Base-by-base conservation (phyloP, 2,329 filamentous ascomycete species). In the Catunica adiposa region DNA sequence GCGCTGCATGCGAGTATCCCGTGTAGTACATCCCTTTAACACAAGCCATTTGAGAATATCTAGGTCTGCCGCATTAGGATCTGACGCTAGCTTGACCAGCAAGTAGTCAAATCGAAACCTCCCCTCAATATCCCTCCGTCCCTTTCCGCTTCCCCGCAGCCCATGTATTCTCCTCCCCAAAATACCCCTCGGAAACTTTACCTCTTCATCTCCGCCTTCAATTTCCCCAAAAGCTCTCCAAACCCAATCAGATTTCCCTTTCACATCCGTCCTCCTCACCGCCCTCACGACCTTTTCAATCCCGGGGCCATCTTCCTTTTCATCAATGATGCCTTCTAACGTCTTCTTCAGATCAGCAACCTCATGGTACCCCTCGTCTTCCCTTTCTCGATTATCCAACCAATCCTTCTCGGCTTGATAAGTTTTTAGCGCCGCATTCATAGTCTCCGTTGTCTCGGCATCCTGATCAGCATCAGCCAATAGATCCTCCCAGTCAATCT, bases 31-130 rank as follows among this genome's bases (percentile, higher is more conserved):
- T 22, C 82, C 68, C 67, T 82, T 75, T 52, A 77, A 68, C 4
- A 84, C 63, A 2, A 87, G 69, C 84, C 85, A 89, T 15, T 74
- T 62, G 52, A 86, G 73, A 1, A 88, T 63, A 5, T 51, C 48
- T 4, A 25, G 40, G n/a, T n/a, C 15, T 44, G 17, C 20, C 20
- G 40, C 3, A 8, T 17, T 17, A 7, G 15, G 11, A 22, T 44
- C 40, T 17, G 40, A 15, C 8, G 40, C 15, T 22, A 44, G n/a
- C 15, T 4, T 44, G 15, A 44, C 20, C 8, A 44, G n/a, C 15
- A 44, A n/a, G 20, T 44, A 44, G 20, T 44, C 40, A 44, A 44
- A 44, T n/a, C 20, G 4, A 17, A 44, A 44, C 20, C 40, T 44
- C 20, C n/a, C 15, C 20, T 44, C 40, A n/a, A 22, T 17, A 3